Percentiles rank a stretch among this genome's conserved stretches.
These are phyloP conservation scores for Mycena olivaceomarginata DNA, from an alignment of 768 basidiomycete genomes.

Conservation along the genomic window DNA sequence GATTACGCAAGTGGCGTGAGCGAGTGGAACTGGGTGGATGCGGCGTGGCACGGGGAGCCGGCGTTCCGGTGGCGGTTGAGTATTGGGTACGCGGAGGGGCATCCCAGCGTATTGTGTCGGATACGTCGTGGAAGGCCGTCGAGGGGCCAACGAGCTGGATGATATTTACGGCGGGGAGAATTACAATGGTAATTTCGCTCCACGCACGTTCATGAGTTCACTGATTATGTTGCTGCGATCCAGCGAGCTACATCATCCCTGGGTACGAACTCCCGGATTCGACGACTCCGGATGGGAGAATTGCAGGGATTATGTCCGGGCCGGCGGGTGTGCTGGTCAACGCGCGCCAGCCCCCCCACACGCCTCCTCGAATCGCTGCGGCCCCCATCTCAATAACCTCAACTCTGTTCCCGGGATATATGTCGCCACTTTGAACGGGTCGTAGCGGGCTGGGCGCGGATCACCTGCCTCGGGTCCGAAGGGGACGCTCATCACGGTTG, in stretches of 20 bases:
- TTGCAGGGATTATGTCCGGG: conserved; percentile 41
- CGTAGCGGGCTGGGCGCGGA: conserved; percentile 51
- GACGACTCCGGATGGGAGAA: conserved; percentile 43
- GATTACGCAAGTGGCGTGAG: conserved; percentile 46
- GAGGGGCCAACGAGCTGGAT: conserved; percentile 53
- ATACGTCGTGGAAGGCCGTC: conserved; percentile 46
- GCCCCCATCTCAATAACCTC: conserved; percentile 47
- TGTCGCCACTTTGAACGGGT: conserved; percentile 50
- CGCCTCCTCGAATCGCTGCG: conserved; percentile 46
- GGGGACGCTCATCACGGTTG: conserved; percentile 49
- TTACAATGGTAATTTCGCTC: conserved; percentile 45
- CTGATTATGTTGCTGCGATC: neutral
- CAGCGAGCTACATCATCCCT: conserved; percentile 49
- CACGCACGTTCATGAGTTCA: neutral
- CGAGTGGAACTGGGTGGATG: conserved; percentile 52
- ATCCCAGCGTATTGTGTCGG: conserved; percentile 42
- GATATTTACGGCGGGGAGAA: conserved; percentile 55
- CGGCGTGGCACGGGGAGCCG: conserved; percentile 53
- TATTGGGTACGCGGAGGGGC: conserved; percentile 50
- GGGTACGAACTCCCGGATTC: conserved; percentile 48
- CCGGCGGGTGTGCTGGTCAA: conserved; percentile 47
- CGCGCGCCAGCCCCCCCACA: conserved; percentile 48
- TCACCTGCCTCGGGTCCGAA: conserved; percentile 48
- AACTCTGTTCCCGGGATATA: conserved; percentile 46
- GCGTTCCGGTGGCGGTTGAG: conserved; percentile 46